Conservation (phyloP, 2,329 filamentous ascomycete species). For the Apiospora phragmitis region DNA sequence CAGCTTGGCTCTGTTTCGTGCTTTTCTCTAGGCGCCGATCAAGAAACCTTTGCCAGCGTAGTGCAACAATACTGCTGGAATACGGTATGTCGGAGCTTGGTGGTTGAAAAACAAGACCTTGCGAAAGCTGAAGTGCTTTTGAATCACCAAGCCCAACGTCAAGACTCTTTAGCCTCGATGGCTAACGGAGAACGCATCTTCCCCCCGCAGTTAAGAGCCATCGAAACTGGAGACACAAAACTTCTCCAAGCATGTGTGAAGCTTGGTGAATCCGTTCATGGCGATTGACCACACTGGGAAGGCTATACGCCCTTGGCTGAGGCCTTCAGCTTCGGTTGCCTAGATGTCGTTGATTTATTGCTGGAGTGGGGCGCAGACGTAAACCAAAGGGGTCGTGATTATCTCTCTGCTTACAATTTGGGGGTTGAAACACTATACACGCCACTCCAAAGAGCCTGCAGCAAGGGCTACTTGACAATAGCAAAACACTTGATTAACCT, state of each 20-base stretch:
- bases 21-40: background rate
- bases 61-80: background rate
- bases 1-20: background rate
- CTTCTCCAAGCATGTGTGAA: background rate
- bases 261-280: background rate
- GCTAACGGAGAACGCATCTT: background rate
- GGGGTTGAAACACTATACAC: background rate
- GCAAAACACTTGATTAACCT: background rate
- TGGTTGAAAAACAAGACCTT: background rate
- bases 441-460: background rate
- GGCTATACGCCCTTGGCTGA: background rate
- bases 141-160: background rate
- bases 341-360: background rate
- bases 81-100: background rate
- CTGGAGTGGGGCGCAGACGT: background rate
- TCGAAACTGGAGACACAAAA: background rate
- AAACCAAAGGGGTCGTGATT: background rate
- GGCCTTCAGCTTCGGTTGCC: background rate
- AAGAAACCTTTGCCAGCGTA: background rate
- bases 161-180: background rate
- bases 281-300: fast-evolving
- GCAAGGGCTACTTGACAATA: background rate
- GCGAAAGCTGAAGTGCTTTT: background rate
- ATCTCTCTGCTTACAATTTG: fast-evolving
- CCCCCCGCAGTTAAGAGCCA: background rate